Conservation (phyloP, 2,329 filamentous ascomycete species). For the Leptographium radiaticola region DNA sequence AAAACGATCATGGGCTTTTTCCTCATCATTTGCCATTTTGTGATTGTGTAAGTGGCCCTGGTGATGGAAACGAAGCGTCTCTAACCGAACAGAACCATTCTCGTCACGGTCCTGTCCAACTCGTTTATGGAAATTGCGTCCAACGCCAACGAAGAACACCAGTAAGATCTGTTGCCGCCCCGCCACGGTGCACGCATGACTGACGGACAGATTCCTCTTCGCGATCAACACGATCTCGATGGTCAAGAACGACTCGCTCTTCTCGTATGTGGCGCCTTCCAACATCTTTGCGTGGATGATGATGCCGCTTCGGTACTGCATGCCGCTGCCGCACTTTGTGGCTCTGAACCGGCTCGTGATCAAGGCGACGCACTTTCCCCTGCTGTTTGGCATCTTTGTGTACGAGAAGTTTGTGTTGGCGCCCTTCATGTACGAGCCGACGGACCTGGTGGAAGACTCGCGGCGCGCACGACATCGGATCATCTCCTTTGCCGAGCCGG, state of each 20-base stretch:
- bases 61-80: no score
- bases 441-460: constrained; percentile 68
- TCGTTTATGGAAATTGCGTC: constrained; percentile 92
- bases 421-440: constrained; percentile 64
- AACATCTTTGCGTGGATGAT: constrained; percentile 87
- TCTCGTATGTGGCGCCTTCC: constrained; percentile 83
- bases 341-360: constrained; percentile 81
- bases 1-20: constrained; percentile 67
- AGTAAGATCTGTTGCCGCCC: constrained; percentile 27
- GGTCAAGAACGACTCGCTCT: constrained; percentile 95
- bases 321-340: constrained; percentile 72
- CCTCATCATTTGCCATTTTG: constrained; percentile 87
- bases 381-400: constrained; percentile 72
- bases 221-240: constrained; percentile 95
- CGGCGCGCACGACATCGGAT: constrained; percentile 34
- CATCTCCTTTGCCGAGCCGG: constrained; percentile 45
- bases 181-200: no score
- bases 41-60: constrained; percentile 52
- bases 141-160: constrained; percentile 85
- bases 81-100: constrained; percentile 48
- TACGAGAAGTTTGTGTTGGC: constrained; percentile 77
- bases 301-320: constrained; percentile 66
- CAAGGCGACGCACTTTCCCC: constrained; percentile 78
- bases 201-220: constrained; percentile 55
- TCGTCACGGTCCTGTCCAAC: constrained; percentile 92